Evolutionary conservation across 352 stramenopile species (phyloP), one percentile per base, ranked within the genome.

Genomic region (Globisporangium middletonii): DNA sequence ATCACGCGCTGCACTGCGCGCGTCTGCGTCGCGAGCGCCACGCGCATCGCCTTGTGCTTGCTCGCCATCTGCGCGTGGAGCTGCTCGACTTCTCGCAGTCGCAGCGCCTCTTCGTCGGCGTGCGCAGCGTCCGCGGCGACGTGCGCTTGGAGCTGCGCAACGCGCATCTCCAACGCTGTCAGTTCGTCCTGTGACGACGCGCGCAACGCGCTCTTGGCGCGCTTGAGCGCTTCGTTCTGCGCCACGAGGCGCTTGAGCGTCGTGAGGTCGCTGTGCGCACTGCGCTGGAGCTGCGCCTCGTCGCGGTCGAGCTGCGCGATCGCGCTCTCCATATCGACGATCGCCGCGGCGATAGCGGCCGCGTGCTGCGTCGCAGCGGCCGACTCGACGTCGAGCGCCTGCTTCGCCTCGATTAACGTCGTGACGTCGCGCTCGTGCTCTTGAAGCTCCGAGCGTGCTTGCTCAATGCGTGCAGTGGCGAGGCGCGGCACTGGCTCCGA

Each of bases 31-130:
- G 69, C 81, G 5, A 92, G 62, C 13, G 80, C 66, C 13, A 70
- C 50, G 35, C 79, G 78, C 58, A 97, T 66, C 4, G 89, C 71
- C n/a, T 75, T 78, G 59, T 90, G 79, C 48, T 90, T 86, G 23
- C 64, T 55, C 4, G 67, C 59, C 67, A 94, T 80, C 44, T 92
- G 77, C 41, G 53, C 49, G 55, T 94, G 80, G 68, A 88, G 74
- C 43, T 81, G 67, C 57, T 93, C 79, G 19, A 94, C 79, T 35
- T 88, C 68, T 1, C 65, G 52, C 0, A 87, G 56, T 1, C 77
- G 68, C 8, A 72, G 45, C 19, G 63, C 64, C 50, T 90, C 74
- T 53, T 79, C 67, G 11, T 91, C 73, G 16, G 76, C 55, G 9
- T 75, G 67, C 3, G 27, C 65, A 3, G 57, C 62, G 18, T 83